These are phyloP conservation scores for Platanus orientalis DNA, from an alignment of 164 flowering plant genomes.

Conservation along the genomic window DNA sequence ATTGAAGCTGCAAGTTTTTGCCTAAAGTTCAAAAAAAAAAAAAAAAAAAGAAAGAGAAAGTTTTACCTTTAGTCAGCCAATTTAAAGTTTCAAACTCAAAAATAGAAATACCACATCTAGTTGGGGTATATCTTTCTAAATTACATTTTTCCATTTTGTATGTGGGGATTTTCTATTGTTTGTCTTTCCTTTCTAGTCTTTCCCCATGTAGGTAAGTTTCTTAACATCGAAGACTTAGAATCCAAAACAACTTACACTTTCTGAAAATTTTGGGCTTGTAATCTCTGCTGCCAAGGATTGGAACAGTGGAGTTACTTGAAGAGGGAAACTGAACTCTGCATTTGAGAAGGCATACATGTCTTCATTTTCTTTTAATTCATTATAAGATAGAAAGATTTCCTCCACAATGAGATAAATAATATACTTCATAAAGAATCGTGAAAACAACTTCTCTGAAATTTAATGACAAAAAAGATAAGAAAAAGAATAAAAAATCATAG, in stretches of 20 bases:
- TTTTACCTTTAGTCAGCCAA: not conserved
- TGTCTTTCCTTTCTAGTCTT: no score
- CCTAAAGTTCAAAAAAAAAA: no score
- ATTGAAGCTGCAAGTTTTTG: not conserved
- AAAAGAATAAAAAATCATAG: not conserved
- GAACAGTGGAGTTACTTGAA: no score
- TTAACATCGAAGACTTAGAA: not conserved
- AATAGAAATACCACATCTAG: not conserved
- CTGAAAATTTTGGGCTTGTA: conserved; percentile 89
- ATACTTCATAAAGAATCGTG: not conserved
- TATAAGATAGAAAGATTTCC: conserved; percentile 26
- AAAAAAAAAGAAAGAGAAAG: no score
- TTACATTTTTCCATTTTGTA: not conserved
- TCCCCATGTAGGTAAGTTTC: no score
- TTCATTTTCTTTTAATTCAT: conserved; percentile 24
- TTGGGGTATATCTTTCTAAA: not conserved
- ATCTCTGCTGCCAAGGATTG: conserved; percentile 72
- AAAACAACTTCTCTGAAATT: not conserved
- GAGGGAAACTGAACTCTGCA: conserved; percentile 68
- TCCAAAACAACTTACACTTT: conserved; percentile 67
- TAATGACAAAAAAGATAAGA: not conserved
- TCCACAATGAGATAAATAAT: conserved; percentile 23
- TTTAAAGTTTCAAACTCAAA: not conserved
- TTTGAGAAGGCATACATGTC: conserved; percentile 27
- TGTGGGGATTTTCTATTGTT: not conserved